A percentile compares a stretch with the other conserved stretches of the same genome.
These are phyloP conservation scores for Aspergillus melleus DNA, from an alignment of 2,329 filamentous ascomycete genomes.

Conservation along the genomic window DNA sequence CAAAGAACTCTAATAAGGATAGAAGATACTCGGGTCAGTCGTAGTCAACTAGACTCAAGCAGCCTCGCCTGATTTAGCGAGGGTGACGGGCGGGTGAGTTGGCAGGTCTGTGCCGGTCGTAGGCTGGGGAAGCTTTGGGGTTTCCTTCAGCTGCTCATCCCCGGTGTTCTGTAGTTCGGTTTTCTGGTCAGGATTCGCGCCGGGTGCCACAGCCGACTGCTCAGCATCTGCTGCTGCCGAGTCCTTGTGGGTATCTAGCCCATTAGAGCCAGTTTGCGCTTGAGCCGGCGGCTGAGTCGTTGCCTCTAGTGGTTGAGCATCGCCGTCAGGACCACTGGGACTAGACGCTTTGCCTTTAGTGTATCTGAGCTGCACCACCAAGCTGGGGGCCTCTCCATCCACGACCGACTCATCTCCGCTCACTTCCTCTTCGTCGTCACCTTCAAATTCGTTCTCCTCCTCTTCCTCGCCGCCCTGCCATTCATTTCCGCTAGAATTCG, in stretches of 20 bases:
- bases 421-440: conserved; percentile 45
- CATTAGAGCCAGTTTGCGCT: conserved; percentile 7
- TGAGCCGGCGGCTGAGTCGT: conserved; percentile 5
- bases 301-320: conserved; percentile 17
- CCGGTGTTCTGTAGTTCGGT: not conserved
- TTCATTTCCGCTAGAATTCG: conserved; percentile 61
- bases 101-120: not conserved
- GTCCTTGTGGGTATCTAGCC: not conserved
- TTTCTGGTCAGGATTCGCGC: conserved; percentile 1
- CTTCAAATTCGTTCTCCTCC: conserved; percentile 67
- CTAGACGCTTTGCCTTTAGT: conserved; percentile 30
- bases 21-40: not conserved
- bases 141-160: not conserved
- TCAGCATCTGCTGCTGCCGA: conserved; percentile 1
- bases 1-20: conserved; percentile 5
- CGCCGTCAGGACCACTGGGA: conserved; percentile 10
- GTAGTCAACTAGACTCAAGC: not conserved
- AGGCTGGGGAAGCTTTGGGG: not conserved
- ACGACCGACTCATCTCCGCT: conserved; percentile 49
- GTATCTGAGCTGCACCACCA: conserved; percentile 71
- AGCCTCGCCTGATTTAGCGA: not conserved
- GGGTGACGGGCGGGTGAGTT: not conserved
- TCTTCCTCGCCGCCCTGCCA: conserved; percentile 76
- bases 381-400: conserved; percentile 56
- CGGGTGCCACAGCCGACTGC: not conserved